phyloP scores from a whole-genome alignment of 768 basidiomycete species.

The Neoboletus subvelutipes region DNA sequence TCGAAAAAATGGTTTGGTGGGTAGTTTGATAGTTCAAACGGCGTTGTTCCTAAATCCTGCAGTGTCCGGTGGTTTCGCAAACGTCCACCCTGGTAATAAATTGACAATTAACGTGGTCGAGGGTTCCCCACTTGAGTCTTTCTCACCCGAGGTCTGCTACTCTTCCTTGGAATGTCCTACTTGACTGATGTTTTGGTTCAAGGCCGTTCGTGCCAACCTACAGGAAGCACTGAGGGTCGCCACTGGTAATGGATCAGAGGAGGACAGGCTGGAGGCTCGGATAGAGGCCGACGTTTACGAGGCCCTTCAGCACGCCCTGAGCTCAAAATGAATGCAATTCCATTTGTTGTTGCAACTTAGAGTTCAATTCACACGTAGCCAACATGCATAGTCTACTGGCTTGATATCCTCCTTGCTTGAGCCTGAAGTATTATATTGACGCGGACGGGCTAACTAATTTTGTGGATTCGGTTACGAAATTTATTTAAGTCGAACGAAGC shows the following conservation, averaged over 20 bases:
- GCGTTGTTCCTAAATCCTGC: slow-evolving; percentile 7
- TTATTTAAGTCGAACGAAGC: not conserved
- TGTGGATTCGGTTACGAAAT: not conserved
- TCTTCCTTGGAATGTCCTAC: not conserved
- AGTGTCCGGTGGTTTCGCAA: slow-evolving; percentile 98
- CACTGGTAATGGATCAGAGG: slow-evolving; percentile 82
- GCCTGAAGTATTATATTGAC: not conserved
- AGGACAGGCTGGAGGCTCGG: slow-evolving; percentile 89
- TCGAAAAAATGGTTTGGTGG: slow-evolving; percentile 98
- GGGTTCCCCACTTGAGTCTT: slow-evolving; percentile 87
- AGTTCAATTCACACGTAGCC: slow-evolving; percentile 3
- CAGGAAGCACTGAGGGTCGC: slow-evolving; percentile 85
- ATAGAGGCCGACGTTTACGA: slow-evolving; percentile 98
- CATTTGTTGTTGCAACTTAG: slow-evolving; percentile 13
- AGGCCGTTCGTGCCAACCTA: slow-evolving; percentile 90
- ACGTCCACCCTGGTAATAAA: slow-evolving; percentile 95
- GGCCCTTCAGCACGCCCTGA: slow-evolving; percentile 84
- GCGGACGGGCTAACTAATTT: not conserved
- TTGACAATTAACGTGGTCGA: slow-evolving; percentile 97
- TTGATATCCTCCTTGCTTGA: not conserved
- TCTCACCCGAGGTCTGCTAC: slow-evolving; percentile 79
- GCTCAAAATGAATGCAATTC: slow-evolving; percentile 39
- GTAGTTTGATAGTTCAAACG: slow-evolving; percentile 29
- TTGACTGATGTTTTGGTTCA: slow-evolving; percentile 13
- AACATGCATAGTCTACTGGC: not conserved